Conservation (phyloP, 768 basidiomycete genomes). For the Boletus rex-veris region DNA sequence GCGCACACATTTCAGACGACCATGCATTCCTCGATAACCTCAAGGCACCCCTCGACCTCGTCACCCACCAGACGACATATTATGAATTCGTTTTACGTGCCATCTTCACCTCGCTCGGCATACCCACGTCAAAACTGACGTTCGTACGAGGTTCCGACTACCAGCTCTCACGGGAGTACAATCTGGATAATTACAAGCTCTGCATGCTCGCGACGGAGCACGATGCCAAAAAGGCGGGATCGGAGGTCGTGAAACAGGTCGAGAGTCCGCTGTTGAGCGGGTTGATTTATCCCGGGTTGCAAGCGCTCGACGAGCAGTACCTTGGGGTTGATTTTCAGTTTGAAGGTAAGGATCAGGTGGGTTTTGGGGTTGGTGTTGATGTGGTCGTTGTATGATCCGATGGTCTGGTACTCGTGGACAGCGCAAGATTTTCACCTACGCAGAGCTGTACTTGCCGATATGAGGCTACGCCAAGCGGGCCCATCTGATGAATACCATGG, state of each 20-base stretch:
- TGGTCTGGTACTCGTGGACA: slow-evolving; percentile 29
- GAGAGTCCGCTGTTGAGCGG: slow-evolving; percentile 89
- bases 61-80: slow-evolving; percentile 84
- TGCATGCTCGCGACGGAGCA: slow-evolving; percentile 91
- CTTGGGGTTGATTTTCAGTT: slow-evolving; percentile 96
- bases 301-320: slow-evolving; percentile 97
- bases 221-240: slow-evolving; percentile 97
- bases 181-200: slow-evolving; percentile 89
- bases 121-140: slow-evolving; percentile 77
- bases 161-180: slow-evolving; percentile 90
- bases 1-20: slow-evolving; percentile 52
- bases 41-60: slow-evolving; percentile 92
- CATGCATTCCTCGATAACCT: slow-evolving; percentile 98
- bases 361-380: slow-evolving; percentile 7
- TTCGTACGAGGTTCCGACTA: slow-evolving; percentile 91
- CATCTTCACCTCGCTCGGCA: slow-evolving; percentile 85
- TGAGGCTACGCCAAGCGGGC: slow-evolving; percentile 93
- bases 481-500: slow-evolving; percentile 98
- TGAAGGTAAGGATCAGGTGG: slow-evolving; percentile 93
- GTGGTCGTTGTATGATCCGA: not conserved
- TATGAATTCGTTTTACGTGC: slow-evolving; percentile 79
- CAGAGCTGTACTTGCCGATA: slow-evolving; percentile 90
- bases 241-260: slow-evolving; percentile 98
- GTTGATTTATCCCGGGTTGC: slow-evolving; percentile 91
- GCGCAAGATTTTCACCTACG: slow-evolving; percentile 99